Evolutionary conservation across 2,329 filamentous ascomycete genomes (phyloP).

Genomic region (Aspergillus fischeri): DNA sequence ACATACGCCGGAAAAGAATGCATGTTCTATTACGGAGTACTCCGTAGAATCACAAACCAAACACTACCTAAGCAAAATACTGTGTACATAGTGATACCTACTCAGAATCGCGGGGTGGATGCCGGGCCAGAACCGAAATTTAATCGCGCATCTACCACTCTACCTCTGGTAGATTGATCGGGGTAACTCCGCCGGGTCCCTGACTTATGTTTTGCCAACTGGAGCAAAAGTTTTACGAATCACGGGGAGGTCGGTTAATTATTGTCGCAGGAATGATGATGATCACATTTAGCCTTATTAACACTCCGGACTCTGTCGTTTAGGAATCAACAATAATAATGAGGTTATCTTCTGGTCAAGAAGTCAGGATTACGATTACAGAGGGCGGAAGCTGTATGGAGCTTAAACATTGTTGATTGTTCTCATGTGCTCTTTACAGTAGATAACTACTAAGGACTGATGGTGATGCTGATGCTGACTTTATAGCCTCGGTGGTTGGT

Average conservation of each 20-base stretch:
- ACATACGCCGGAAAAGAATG: neutral
- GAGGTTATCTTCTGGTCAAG: too few relatives aligned
- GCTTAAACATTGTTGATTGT: neutral
- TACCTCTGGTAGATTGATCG: too few relatives aligned
- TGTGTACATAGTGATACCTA: too few relatives aligned
- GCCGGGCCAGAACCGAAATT: too few relatives aligned
- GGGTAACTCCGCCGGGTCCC: neutral
- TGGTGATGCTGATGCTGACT: too few relatives aligned
- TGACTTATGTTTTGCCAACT: too few relatives aligned
- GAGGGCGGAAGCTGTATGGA: too few relatives aligned
- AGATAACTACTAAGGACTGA: too few relatives aligned
- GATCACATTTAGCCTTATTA: too few relatives aligned
- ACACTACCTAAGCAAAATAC: neutral
- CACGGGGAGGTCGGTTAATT: neutral
- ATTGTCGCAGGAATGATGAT: neutral
- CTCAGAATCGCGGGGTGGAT: neutral
- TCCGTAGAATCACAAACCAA: neutral
- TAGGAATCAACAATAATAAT: neutral
- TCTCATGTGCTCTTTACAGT: neutral
- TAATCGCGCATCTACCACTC: too few relatives aligned
- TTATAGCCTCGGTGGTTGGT: too few relatives aligned
- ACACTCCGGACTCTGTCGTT: neutral
- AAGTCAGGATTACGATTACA: too few relatives aligned
- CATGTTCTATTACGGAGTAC: neutral
- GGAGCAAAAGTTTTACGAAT: neutral